Evolutionary conservation across 106 monocot species (phyloP).

Genomic region (Narthecium ossifragum): DNA sequence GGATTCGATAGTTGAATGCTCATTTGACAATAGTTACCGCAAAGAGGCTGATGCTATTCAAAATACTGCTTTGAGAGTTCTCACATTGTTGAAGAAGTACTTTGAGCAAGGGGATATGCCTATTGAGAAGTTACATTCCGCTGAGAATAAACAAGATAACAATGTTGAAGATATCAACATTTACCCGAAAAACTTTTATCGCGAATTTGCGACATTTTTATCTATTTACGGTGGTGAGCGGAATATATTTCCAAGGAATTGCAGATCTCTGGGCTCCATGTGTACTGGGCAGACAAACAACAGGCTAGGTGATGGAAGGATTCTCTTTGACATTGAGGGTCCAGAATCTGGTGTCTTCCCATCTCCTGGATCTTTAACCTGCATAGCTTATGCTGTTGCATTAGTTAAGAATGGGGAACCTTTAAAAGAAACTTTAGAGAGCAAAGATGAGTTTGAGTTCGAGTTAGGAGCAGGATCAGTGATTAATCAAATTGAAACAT

Average conservation of each 20-base stretch:
- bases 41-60: constrained; percentile 88
- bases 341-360: constrained; percentile 58
- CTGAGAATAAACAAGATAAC: constrained; percentile 24
- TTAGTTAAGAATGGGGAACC: constrained; percentile 33
- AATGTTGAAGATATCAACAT: constrained; percentile 23
- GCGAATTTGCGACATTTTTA: constrained; percentile 34
- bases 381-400: constrained; percentile 55
- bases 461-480: constrained; percentile 82
- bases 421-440: constrained; percentile 42
- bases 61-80: constrained; percentile 57
- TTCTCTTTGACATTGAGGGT: constrained; percentile 35
- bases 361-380: constrained; percentile 56
- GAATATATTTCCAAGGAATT: background rate
- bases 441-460: constrained; percentile 83
- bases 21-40: constrained; percentile 29
- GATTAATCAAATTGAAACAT: constrained; percentile 56
- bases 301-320: constrained; percentile 30
- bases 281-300: constrained; percentile 5
- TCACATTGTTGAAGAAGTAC: constrained; percentile 56
- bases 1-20: constrained; percentile 45
- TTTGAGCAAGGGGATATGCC: constrained; percentile 42
- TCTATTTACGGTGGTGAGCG: constrained; percentile 21
- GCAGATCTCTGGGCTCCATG: constrained; percentile 3
- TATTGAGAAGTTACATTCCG: constrained; percentile 23
- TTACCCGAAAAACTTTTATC: constrained; percentile 22